Percentiles rank a stretch among this genome's conserved stretches.
Conservation (phyloP, 805 yeast genomes). For the Torulaspora gathmanii region DNA sequence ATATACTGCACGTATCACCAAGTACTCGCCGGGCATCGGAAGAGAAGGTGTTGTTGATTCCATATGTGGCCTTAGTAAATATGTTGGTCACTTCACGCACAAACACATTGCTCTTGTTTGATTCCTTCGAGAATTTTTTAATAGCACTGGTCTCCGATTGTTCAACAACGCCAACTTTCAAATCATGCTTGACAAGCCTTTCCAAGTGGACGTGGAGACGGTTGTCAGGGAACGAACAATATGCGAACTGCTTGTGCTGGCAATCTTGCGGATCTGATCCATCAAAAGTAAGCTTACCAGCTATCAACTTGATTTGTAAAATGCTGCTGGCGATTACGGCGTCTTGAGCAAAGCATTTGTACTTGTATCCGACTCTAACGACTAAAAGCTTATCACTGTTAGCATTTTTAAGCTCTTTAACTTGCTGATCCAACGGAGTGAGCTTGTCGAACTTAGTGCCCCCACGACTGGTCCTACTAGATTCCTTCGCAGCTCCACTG, state of each 20-base stretch:
- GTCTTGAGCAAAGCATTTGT: constrained; percentile 79
- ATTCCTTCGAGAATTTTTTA: constrained; percentile 41
- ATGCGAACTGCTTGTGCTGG: constrained; percentile 59
- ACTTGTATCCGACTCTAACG: constrained; percentile 89
- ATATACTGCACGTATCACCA: constrained; percentile 30
- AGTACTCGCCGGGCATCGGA: constrained; percentile 38
- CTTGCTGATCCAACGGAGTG: constrained; percentile 81
- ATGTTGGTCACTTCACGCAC: constrained; percentile 63
- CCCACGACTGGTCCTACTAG: neutral
- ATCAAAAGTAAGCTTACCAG: constrained; percentile 58
- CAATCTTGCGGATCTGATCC: constrained; percentile 47
- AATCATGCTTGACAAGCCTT: constrained; percentile 63
- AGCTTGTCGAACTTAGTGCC: constrained; percentile 30
- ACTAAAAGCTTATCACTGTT: constrained; percentile 69
- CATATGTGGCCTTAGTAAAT: constrained; percentile 79
- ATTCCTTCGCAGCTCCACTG: neutral
- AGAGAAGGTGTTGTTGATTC: constrained; percentile 42
- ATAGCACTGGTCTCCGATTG: constrained; percentile 80
- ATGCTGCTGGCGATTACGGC: constrained; percentile 65
- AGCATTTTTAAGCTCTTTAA: constrained; percentile 54
- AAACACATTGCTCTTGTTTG: constrained; percentile 56
- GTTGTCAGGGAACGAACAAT: constrained; percentile 78
- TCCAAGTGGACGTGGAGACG: constrained; percentile 72
- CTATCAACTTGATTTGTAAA: constrained; percentile 64
- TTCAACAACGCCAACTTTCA: constrained; percentile 81